phyloP scores from a whole-genome alignment of 2,329 filamentous ascomycete species.

The Botrytis pseudocinerea region DNA sequence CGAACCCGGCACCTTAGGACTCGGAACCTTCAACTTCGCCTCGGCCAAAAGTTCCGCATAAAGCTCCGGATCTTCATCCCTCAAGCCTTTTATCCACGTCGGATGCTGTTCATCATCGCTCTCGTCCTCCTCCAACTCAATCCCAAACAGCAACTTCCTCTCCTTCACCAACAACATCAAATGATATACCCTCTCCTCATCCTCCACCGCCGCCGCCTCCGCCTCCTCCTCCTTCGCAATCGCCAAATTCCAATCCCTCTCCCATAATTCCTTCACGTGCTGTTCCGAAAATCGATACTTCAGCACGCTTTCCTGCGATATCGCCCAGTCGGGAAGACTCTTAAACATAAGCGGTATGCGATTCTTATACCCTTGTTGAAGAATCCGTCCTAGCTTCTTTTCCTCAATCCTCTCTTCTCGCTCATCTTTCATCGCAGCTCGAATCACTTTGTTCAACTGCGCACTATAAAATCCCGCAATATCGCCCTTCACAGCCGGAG shows the following conservation, averaged over 20 bases:
- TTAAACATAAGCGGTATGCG: neutral
- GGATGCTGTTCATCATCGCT: neutral
- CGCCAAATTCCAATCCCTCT: neutral
- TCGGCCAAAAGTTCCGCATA: constrained; percentile 5
- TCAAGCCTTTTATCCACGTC: neutral
- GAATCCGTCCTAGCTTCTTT: neutral
- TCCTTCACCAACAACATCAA: constrained; percentile 3
- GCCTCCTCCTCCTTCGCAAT: neutral
- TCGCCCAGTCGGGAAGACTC: neutral
- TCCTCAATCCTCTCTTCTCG: neutral
- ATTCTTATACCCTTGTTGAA: neutral
- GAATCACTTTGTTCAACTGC: neutral
- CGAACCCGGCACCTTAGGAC: neutral
- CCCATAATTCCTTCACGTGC: neutral
- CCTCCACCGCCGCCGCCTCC: neutral
- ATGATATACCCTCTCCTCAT: neutral
- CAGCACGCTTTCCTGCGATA: neutral
- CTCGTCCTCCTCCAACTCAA: neutral
- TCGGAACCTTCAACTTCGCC: neutral
- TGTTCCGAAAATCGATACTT: neutral
- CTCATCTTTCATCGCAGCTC: neutral
- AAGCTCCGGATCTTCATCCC: neutral
- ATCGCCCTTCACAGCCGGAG: neutral
- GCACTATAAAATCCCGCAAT: neutral
- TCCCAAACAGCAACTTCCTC: neutral